A percentile compares a stretch with the other conserved stretches of the same genome.
Evolutionary conservation across 257 asterid species (phyloP).

Genomic region (Parsonsia alboflavescens): DNA sequence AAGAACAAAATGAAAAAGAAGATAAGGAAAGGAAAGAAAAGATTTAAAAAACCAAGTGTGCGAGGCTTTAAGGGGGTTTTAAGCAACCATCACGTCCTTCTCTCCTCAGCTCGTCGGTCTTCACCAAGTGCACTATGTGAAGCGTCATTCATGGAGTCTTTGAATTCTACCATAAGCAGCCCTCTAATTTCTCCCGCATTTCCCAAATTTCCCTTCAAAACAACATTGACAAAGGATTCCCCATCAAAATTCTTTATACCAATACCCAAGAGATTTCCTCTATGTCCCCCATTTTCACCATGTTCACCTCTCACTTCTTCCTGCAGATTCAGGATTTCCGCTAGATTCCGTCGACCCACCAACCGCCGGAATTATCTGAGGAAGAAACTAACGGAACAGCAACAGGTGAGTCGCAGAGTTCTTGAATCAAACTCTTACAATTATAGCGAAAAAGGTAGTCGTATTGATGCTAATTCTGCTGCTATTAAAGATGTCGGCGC

Average conservation of each 20-base stretch:
- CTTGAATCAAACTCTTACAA: constrained; percentile 23
- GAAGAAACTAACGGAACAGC: constrained; percentile 50
- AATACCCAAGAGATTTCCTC: constrained; percentile 22
- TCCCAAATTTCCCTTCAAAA: constrained; percentile 27
- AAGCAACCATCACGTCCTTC: no score
- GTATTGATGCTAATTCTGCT: constrained; percentile 16
- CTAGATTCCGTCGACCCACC: constrained; percentile 47
- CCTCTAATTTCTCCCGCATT: constrained; percentile 19
- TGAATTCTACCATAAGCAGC: constrained; percentile 21
- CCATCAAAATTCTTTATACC: constrained; percentile 27
- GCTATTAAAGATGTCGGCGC: constrained; percentile 7
- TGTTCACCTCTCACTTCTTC: constrained; percentile 26
- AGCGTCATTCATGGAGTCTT: constrained; percentile 11
- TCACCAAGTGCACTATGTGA: constrained; percentile 1
- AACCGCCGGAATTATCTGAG: constrained; percentile 67
- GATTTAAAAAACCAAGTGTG: no score
- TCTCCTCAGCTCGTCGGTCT: not conserved
- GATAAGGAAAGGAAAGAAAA: no score
- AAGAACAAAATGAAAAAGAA: no score
- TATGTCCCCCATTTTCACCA: constrained; percentile 26
- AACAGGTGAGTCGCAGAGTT: constrained; percentile 47
- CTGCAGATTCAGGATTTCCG: constrained; percentile 48
- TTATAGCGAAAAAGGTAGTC: constrained; percentile 18
- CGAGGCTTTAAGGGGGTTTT: no score
- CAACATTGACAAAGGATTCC: constrained; percentile 30